A percentile compares a stretch with the other conserved stretches of the same genome.
These are phyloP conservation scores for Phytophthora lateralis DNA, from an alignment of 352 stramenopile genomes.

Conservation along the genomic window DNA sequence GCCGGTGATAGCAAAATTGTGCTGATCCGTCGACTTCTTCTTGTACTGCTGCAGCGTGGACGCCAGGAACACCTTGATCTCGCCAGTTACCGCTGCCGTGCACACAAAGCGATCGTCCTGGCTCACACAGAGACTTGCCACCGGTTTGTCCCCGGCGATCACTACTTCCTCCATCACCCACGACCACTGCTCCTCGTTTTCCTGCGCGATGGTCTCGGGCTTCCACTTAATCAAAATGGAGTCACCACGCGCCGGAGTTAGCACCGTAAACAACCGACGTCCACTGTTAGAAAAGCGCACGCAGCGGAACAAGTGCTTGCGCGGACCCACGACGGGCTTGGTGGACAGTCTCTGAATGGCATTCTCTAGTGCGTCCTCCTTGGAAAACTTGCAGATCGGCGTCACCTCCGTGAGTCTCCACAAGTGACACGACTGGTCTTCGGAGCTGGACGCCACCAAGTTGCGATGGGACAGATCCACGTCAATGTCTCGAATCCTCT, in stretches of 20 bases:
- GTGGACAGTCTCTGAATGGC: constrained; percentile 56
- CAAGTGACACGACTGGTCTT: constrained; percentile 81
- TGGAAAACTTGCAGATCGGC: constrained; percentile 72
- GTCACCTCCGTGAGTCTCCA: constrained; percentile 77
- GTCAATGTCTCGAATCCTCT: constrained; percentile 83
- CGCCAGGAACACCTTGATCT: constrained; percentile 69
- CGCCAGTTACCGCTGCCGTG: constrained; percentile 70
- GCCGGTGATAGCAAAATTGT: constrained; percentile 84
- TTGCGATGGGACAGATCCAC: constrained; percentile 84
- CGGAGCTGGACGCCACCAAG: constrained; percentile 73
- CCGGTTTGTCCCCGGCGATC: constrained; percentile 71
- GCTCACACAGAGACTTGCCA: constrained; percentile 81
- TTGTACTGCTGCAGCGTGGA: constrained; percentile 58
- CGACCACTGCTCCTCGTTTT: constrained; percentile 68
- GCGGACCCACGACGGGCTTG: constrained; percentile 44
- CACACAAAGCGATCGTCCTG: constrained; percentile 76
- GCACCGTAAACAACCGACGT: constrained; percentile 70
- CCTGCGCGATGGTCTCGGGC: constrained; percentile 68
- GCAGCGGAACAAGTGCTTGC: constrained; percentile 85
- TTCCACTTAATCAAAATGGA: constrained; percentile 86
- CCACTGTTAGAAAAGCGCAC: constrained; percentile 77
- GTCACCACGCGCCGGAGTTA: constrained; percentile 75
- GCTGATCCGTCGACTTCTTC: constrained; percentile 57
- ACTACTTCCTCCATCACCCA: constrained; percentile 62
- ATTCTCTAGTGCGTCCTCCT: constrained; percentile 75